Conservation (phyloP, 2,329 filamentous ascomycete genomes). For the Shiraia sp. region DNA sequence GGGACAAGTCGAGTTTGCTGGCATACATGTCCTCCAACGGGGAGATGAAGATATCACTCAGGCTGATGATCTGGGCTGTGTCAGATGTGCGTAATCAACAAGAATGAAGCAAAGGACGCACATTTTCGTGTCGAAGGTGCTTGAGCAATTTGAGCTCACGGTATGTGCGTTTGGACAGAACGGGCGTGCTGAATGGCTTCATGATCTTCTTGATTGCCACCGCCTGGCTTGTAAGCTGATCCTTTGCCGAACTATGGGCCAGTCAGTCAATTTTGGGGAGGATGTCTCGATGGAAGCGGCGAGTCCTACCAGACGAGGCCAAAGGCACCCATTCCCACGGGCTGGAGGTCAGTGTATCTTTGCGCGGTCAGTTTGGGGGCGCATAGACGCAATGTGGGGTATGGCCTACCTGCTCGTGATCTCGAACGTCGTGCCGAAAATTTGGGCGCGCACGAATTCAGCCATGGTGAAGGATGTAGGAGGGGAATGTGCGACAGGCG, state of each 20-base stretch:
- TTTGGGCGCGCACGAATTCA: conserved; percentile 98
- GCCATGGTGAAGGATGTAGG: conserved; percentile 70
- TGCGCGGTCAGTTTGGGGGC: conserved; percentile 29
- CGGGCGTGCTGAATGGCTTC: conserved; percentile 99
- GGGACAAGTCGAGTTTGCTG: background rate
- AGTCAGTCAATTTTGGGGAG: conserved; percentile 20
- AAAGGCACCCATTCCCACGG: conserved; percentile 98
- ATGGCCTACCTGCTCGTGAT: conserved; percentile 86
- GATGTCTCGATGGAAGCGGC: conserved; percentile 2
- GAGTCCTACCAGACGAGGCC: conserved; percentile 87
- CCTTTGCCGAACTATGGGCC: conserved; percentile 79
- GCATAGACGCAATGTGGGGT: conserved; percentile 27
- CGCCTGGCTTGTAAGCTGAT: conserved; percentile 95
- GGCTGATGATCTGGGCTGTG: conserved; percentile 74
- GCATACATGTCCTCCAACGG: conserved; percentile 96
- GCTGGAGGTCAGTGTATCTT: conserved; percentile 97
- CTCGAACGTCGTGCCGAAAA: conserved; percentile 99
- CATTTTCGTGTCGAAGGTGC: conserved; percentile 95
- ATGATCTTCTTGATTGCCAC: conserved; percentile 99
- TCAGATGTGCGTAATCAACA: conserved; percentile 16
- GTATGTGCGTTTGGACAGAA: conserved; percentile 96
- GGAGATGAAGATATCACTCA: conserved; percentile 99
- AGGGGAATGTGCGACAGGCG: conserved; percentile 26
- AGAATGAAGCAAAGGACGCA: conserved; percentile 47
- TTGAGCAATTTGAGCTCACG: conserved; percentile 96